phyloP scores from a whole-genome alignment of 2,329 filamentous ascomycete species.

The Aotearoamyces nothofagi region DNA sequence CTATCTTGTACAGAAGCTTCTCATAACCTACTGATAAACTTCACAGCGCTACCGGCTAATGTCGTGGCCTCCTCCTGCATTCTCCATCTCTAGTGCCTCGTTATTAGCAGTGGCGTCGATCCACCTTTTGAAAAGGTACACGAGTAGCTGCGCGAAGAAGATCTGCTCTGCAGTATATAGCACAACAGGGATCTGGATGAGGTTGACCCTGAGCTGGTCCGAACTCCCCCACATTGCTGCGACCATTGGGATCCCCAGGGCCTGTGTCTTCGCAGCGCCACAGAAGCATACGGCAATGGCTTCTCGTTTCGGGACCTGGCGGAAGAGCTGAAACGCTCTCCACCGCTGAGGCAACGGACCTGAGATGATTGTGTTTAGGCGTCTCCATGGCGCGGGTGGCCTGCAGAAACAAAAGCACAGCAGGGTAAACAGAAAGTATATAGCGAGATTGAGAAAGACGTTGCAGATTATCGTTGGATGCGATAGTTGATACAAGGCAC shows the following conservation, averaged over 20 bases:
- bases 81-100: neutral
- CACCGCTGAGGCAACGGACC: slow-evolving; percentile 9
- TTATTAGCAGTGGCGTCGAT: neutral
- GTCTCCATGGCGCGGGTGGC: slow-evolving; percentile 11
- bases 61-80: too few species aligned
- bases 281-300: slow-evolving; percentile 60
- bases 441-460: slow-evolving; percentile 49
- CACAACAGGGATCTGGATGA: slow-evolving; percentile 47
- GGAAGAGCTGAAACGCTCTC: neutral
- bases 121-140: slow-evolving; percentile 1
- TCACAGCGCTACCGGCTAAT: too few species aligned
- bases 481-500: slow-evolving; percentile 41
- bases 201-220: slow-evolving; percentile 35
- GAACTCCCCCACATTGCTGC: slow-evolving; percentile 51
- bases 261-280: slow-evolving; percentile 57
- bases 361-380: neutral
- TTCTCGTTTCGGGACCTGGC: slow-evolving; percentile 26
- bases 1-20: too few species aligned
- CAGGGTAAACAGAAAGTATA: slow-evolving; percentile 45
- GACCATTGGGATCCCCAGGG: slow-evolving; percentile 51
- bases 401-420: slow-evolving; percentile 34
- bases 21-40: too few species aligned
- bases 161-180: slow-evolving; percentile 45
- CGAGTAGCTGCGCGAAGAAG: slow-evolving; percentile 9
- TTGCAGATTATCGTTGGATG: slow-evolving; percentile 48